Evolutionary conservation across 331 rosid species (phyloP).

Genomic region (Stylosanthes scabra): DNA sequence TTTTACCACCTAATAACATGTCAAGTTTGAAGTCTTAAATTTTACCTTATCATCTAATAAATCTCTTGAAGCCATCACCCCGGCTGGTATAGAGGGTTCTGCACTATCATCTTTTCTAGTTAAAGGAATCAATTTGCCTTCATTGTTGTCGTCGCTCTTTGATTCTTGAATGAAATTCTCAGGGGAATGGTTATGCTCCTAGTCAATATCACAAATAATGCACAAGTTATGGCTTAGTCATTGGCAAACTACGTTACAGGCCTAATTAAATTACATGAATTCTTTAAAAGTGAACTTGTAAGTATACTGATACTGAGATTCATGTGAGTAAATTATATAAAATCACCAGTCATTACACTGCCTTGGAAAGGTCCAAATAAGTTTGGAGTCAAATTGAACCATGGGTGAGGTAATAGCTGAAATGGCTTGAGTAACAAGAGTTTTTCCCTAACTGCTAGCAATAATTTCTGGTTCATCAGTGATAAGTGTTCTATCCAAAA

Average conservation of each 20-base stretch:
- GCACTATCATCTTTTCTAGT: conserved; percentile 1
- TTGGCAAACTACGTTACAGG: conserved; percentile 13
- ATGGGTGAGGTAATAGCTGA: no score
- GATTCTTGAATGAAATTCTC: conserved; percentile 38
- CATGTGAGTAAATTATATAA: not conserved
- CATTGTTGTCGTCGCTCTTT: conserved; percentile 25
- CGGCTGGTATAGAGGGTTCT: conserved; percentile 9
- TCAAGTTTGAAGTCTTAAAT: conserved; percentile 16
- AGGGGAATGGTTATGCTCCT: conserved; percentile 33
- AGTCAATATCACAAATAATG: conserved; percentile 29
- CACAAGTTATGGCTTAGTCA: not conserved
- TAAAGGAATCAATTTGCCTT: conserved; percentile 8
- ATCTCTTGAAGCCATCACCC: conserved; percentile 14
- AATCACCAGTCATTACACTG: not conserved
- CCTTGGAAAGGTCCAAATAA: no score
- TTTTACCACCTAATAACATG: not conserved
- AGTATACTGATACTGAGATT: not conserved
- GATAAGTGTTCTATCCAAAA: no score
- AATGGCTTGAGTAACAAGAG: no score
- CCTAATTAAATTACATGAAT: not conserved
- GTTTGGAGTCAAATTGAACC: no score
- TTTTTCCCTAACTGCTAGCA: no score
- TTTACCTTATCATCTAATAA: conserved; percentile 14
- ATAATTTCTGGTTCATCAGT: no score
- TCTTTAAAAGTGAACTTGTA: not conserved